phyloP scores from a whole-genome alignment of 768 basidiomycete genomes.

The Russula sp. region DNA sequence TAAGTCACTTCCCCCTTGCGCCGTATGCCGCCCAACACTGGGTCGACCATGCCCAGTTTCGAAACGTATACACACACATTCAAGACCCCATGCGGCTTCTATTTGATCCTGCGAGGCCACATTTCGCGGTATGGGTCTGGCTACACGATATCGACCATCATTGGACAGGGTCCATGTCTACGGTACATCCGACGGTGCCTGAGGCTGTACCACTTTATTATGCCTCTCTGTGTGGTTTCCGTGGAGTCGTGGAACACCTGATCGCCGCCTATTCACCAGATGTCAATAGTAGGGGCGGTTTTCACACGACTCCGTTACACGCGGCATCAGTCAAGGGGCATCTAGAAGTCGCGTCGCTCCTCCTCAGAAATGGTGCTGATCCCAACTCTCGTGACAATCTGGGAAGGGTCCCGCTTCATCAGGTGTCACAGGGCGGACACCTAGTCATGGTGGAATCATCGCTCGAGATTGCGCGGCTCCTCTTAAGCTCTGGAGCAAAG shows the following conservation, averaged over 20 bases:
- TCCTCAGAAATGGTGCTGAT: slow-evolving; percentile 2
- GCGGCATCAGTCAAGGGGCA: background rate
- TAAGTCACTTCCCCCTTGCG: background rate
- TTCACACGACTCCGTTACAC: background rate
- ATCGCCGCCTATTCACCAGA: background rate
- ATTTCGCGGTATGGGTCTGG: slow-evolving; percentile 18
- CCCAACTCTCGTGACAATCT: background rate
- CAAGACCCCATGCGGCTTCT: slow-evolving; percentile 1
- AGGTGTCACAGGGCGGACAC: background rate
- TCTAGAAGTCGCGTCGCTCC: background rate
- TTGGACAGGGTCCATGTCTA: background rate
- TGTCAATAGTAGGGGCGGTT: background rate
- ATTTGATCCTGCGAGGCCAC: slow-evolving; percentile 2
- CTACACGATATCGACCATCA: slow-evolving; percentile 2
- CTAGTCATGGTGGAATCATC: background rate
- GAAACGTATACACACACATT: background rate
- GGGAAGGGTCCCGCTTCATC: background rate
- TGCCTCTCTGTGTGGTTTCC: slow-evolving; percentile 11
- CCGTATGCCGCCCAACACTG: slow-evolving; percentile 17
- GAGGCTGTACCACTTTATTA: background rate
- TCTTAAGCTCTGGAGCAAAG: background rate
- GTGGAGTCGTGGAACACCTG: slow-evolving; percentile 1
- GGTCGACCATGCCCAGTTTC: slow-evolving; percentile 7
- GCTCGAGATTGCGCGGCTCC: background rate
- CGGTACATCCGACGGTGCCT: background rate